Base-by-base conservation (phyloP, 2,329 filamentous ascomycete species). In the Talaromyces sp. region DNA sequence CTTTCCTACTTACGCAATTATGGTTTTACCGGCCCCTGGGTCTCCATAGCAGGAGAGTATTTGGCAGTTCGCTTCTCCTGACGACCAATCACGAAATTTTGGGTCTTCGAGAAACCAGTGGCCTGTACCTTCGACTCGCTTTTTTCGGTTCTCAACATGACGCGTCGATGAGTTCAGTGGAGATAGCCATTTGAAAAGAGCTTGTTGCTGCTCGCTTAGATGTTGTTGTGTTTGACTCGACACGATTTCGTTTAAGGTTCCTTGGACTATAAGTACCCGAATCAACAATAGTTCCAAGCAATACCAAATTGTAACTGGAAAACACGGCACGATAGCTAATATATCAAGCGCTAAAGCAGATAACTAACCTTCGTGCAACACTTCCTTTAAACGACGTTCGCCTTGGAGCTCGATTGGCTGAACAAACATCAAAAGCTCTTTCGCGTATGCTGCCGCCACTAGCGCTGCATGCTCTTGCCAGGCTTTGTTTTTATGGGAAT, bases 391-490 rank as follows among this genome's bases (percentile, higher is more conserved):
- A 19, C 6, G 41, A 10, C 41, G 41, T 45, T 45, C 41, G n/a
- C 41, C 50, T 17, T 37, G 25, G 27, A 54, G 15, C 31, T 54
- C 27, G 10, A 3, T 35, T n/a, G 50, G 50, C 27, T 35, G 50
- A n/a, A 54, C 27, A 35, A 31, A 11, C 27, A 52, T 2, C 10
- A 63, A 33, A 35, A 63, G 50, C 4, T 68, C 67, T 41, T 67
- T 67, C 15, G 67, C 67, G 65, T 68, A 69, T 6, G 68, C 67
- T 15, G 63, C 67, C 15, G 67, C 67, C 15, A 52, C 57, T 4
- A 50, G 52, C 6, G 67, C 63, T 13, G 67, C 66, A 58, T 69
- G 67, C 9, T 33, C 39, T 47, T 69, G 63, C 63, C 66, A 69
- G 10, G 25, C 43, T 15, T 68, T 49, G 25, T 69, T 68, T 27